These are phyloP conservation scores for Plasmodium falciparum DNA, from an alignment of 169 alveolate genomes.

Conservation along the genomic window DNA sequence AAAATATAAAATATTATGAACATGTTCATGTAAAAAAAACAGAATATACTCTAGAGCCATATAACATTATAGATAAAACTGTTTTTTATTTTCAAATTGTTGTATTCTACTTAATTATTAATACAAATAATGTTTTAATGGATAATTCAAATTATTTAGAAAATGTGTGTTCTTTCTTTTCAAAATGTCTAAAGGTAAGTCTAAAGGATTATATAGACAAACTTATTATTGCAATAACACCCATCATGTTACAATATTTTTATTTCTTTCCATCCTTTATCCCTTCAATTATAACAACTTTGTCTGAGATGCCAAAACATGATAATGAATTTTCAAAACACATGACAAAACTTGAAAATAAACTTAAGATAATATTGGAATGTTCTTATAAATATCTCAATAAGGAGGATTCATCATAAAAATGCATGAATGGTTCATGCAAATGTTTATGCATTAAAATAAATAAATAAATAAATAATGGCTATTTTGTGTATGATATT, in stretches of 20 bases:
- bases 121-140: slow-evolving; percentile 34
- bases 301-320: background rate
- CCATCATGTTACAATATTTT: slow-evolving; percentile 34
- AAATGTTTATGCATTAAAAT: background rate
- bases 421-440: too few relatives aligned
- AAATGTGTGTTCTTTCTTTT: slow-evolving; percentile 8
- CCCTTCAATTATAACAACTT: slow-evolving; percentile 2
- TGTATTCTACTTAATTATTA: slow-evolving; percentile 47
- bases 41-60: slow-evolving; percentile 31
- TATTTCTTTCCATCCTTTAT: slow-evolving; percentile 65
- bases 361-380: slow-evolving; percentile 17
- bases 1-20: slow-evolving; percentile 44
- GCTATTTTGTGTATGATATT: background rate
- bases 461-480: background rate
- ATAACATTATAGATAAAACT: slow-evolving; percentile 42
- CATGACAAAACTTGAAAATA: slow-evolving; percentile 13
- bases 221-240: slow-evolving; percentile 15
- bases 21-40: slow-evolving; percentile 15
- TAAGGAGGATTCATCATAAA: background rate
- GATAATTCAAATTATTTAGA: slow-evolving; percentile 11
- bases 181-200: slow-evolving; percentile 19
- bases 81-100: slow-evolving; percentile 52
- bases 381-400: slow-evolving; percentile 6
- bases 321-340: slow-evolving; percentile 9
- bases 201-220: slow-evolving; percentile 21